Conservation (phyloP, 2,329 filamentous ascomycete species). For the Pezicula neosporulosa region DNA sequence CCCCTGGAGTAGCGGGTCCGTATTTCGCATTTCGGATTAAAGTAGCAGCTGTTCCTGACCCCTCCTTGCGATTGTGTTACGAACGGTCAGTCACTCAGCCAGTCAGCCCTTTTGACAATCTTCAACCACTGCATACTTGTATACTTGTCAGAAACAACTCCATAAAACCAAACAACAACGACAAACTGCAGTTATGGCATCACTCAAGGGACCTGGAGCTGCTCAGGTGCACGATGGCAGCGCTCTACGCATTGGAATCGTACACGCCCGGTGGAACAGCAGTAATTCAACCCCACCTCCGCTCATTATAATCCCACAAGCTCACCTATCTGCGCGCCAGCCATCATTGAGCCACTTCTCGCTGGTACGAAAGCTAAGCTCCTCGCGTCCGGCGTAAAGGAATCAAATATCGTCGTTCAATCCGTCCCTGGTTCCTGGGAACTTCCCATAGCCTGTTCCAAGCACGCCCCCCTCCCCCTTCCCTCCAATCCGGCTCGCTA, state of each 20-base stretch:
- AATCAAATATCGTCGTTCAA: constrained; percentile 85
- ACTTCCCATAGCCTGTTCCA: constrained; percentile 77
- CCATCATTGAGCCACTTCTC: constrained; percentile 83
- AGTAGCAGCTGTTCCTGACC: no score
- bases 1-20: no score
- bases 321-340: constrained; percentile 31
- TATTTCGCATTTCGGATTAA: no score
- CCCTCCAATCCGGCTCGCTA: background rate
- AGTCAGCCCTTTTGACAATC: no score
- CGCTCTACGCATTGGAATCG: constrained; percentile 83
- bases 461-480: constrained; percentile 8
- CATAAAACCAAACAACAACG: no score
- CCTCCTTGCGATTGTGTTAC: no score
- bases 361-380: constrained; percentile 77
- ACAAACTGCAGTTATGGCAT: constrained; percentile 18
- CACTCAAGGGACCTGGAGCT: constrained; percentile 58
- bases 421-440: constrained; percentile 94
- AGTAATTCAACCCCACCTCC: constrained; percentile 12
- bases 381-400: constrained; percentile 72
- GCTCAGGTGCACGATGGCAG: constrained; percentile 63
- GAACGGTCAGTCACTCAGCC: no score
- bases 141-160: no score
- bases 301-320: background rate
- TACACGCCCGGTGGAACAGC: constrained; percentile 92
- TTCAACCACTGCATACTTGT: no score